Base-by-base conservation (phyloP, 768 basidiomycete genomes). In the Dioszegia aurantiaca region DNA sequence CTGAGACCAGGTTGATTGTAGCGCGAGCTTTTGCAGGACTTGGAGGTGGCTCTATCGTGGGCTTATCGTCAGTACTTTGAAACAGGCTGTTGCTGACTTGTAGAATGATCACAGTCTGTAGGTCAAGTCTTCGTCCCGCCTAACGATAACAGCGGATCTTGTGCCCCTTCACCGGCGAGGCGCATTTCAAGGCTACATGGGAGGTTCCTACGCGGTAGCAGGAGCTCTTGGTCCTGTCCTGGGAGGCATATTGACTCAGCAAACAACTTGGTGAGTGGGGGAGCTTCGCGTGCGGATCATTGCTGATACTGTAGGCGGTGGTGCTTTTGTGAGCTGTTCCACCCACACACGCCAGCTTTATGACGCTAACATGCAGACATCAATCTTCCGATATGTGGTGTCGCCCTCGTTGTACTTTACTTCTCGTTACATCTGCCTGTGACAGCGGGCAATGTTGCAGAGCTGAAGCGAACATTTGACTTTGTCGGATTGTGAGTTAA, bases 91-190 rank as follows among this genome's bases (percentile, higher is more conserved):
- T 6, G 30, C 58, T 54, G 41, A 28, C 23, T 46, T 14, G 39
- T 45, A 59, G 61, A 11, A 31, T 63, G 51, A 67, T 67, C 17
- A 47, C 48, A 3, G 41, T 62, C 4, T 45, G 56, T 60, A 40
- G 11, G 59, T 41, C 8, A 8, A 28, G 17, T n/a, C 8, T n/a
- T 16, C 36, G 21, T 3, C 40, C 5, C 2, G 6, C 11, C 43
- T 42, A 39, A 45, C 41, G 17, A 44, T 26, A 12, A 17, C 43
- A 68, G 66, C 66, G 42, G 90, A 93, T 75, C 89, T 93, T 33
- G 87, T 90, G 0, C 83, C 89, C 0, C 76, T 93, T 36, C 79
- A 84, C 78, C 85, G 89, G 61, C 87, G 89, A 69, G 90, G 87
- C 4, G 86, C 87, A 62, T 90, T 85, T 64, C 83, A 83, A 26